A percentile compares a stretch with the other conserved stretches of the same genome.
Conservation (phyloP, 768 basidiomycete genomes). For the Chlorophyllum brunneum region DNA sequence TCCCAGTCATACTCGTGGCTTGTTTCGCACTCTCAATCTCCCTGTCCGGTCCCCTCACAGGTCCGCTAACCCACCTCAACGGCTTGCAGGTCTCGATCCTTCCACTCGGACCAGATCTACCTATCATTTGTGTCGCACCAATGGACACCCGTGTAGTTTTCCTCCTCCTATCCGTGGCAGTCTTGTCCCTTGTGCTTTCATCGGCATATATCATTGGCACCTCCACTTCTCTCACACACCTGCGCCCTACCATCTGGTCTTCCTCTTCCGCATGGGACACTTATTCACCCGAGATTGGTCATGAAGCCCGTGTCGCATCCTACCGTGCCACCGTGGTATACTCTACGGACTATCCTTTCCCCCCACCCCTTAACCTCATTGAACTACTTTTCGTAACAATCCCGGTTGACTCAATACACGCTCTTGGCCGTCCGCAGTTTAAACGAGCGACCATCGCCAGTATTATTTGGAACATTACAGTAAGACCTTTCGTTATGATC, state of each 20-base stretch:
- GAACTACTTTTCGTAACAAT: slow-evolving; percentile 6
- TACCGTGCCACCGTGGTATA: slow-evolving; percentile 32
- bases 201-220: slow-evolving; percentile 31
- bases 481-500: slow-evolving; percentile 6
- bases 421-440: background rate
- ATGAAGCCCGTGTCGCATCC: slow-evolving; percentile 40
- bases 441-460: background rate
- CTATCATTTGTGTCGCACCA: slow-evolving; percentile 30
- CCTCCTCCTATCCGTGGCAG: slow-evolving; percentile 30
- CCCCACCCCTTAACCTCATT: slow-evolving; percentile 49
- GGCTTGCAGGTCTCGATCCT: background rate
- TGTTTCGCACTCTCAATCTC: slow-evolving; percentile 45
- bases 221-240: slow-evolving; percentile 19
- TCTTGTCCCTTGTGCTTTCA: slow-evolving; percentile 30
- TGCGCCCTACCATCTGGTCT: background rate
- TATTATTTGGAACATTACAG: slow-evolving; percentile 8
- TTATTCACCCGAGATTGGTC: slow-evolving; percentile 40
- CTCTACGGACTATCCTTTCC: slow-evolving; percentile 37
- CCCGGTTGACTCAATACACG: background rate
- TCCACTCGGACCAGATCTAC: slow-evolving; percentile 8
- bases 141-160: slow-evolving; percentile 45
- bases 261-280: slow-evolving; percentile 39
- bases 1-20: slow-evolving; percentile 42
- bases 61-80: slow-evolving; percentile 18
- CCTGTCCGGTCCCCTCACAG: slow-evolving; percentile 29